These are phyloP conservation scores for Termitomyces bulborhizus DNA, from an alignment of 768 basidiomycete species.

Conservation along the genomic window DNA sequence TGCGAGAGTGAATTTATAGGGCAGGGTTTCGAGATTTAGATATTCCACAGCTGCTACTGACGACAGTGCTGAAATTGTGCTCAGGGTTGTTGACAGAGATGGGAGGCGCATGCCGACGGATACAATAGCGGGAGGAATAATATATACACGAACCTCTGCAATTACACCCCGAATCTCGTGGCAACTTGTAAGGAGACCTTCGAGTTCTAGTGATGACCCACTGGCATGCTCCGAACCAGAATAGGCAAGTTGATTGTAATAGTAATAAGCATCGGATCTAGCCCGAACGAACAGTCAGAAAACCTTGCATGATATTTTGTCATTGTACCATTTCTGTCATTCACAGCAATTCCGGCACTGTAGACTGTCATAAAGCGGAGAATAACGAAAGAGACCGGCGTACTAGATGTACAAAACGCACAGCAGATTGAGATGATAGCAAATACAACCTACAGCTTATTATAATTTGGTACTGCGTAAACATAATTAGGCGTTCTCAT, in stretches of 20 bases:
- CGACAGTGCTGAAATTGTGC: background rate
- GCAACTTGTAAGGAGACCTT: background rate
- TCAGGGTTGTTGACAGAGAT: background rate
- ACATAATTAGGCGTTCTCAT: background rate
- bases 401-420: conserved; percentile 7
- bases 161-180: background rate
- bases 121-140: background rate
- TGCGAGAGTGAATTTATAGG: conserved; percentile 39
- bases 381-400: conserved; percentile 2
- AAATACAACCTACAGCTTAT: conserved; percentile 1
- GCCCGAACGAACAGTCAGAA: background rate
- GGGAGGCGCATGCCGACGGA: background rate
- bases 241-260: background rate
- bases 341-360: background rate
- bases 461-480: background rate
- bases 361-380: background rate
- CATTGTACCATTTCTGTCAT: background rate
- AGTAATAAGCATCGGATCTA: background rate
- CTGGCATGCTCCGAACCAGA: background rate
- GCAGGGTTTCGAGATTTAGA: conserved; percentile 9
- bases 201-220: background rate
- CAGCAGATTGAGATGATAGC: conserved; percentile 1
- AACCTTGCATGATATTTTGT: background rate
- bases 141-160: background rate
- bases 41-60: background rate